These are phyloP conservation scores for Dictyostelium capitatum DNA, from an alignment of 78 protist species.

Conservation along the genomic window DNA sequence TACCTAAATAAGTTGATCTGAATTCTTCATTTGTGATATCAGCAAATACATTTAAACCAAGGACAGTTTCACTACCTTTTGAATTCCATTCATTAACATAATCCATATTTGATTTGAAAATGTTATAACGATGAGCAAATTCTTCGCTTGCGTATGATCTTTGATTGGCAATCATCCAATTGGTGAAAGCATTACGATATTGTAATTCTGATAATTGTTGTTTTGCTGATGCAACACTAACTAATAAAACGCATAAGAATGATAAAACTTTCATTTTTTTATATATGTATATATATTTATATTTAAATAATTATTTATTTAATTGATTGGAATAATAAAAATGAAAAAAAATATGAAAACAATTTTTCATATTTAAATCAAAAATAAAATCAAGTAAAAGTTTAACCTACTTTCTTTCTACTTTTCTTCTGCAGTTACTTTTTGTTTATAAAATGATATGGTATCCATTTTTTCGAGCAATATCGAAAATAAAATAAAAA, in stretches of 20 bases:
- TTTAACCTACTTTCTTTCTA: no score
- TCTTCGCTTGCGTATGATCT: slow-evolving; percentile 18
- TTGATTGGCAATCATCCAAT: slow-evolving; percentile 37
- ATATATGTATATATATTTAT: background rate
- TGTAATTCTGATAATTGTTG: slow-evolving; percentile 10
- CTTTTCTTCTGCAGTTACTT: no score
- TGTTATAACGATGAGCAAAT: slow-evolving; percentile 29
- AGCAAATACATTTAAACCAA: slow-evolving; percentile 63
- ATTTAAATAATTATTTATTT: background rate
- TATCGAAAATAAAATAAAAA: no score
- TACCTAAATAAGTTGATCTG: slow-evolving; percentile 29
- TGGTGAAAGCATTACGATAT: slow-evolving; percentile 36
- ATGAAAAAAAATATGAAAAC: no score
- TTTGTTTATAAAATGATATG: no score
- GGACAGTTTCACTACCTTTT: slow-evolving; percentile 64
- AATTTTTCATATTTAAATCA: no score
- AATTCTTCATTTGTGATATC: slow-evolving; percentile 74
- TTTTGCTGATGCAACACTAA: slow-evolving; percentile 19
- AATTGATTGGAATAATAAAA: no score
- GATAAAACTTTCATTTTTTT: slow-evolving; percentile 19
- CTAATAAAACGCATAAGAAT: background rate
- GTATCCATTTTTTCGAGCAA: no score
- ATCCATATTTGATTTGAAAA: slow-evolving; percentile 75
- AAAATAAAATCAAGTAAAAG: no score
- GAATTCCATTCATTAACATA: slow-evolving; percentile 42